Evolutionary conservation across 73 alveolate genomes (phyloP).

Genomic region (Blepharisma stoltei): DNA sequence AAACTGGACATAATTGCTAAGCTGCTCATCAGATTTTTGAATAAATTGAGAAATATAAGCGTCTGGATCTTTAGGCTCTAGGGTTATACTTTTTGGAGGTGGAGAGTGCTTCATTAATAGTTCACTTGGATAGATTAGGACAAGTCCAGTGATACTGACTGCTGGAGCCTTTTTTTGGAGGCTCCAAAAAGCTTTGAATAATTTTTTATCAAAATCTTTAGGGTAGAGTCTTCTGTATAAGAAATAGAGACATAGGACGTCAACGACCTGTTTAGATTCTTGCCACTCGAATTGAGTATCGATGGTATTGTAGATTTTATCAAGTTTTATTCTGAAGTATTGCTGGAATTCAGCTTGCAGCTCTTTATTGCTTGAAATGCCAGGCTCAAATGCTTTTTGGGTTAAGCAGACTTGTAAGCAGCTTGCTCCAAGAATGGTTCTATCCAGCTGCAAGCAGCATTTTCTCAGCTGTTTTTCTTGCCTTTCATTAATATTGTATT

Average conservation of each 20-base stretch:
- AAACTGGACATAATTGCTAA: conserved; percentile 30
- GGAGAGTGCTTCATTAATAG: conserved; percentile 71
- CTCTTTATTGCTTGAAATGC: conserved; percentile 63
- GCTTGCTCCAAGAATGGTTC: conserved; percentile 44
- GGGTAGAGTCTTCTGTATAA: conserved; percentile 65
- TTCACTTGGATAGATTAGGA: conserved; percentile 64
- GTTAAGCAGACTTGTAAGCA: conserved; percentile 43
- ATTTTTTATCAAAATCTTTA: conserved; percentile 53
- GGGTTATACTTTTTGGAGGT: conserved; percentile 55
- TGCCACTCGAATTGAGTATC: conserved; percentile 55
- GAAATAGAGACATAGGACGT: conserved; percentile 67
- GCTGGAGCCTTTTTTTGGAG: conserved; percentile 68
- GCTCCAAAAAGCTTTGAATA: conserved; percentile 77
- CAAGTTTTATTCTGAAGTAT: conserved; percentile 59
- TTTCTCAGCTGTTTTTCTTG: conserved; percentile 66
- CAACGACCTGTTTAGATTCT: conserved; percentile 59
- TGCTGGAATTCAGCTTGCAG: conserved; percentile 50
- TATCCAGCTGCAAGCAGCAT: conserved; percentile 38
- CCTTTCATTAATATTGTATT: conserved; percentile 56
- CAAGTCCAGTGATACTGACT: conserved; percentile 62
- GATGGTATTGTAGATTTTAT: conserved; percentile 44
- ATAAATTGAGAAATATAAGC: conserved; percentile 28
- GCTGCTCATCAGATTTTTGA: conserved; percentile 36
- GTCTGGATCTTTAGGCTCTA: conserved; percentile 81
- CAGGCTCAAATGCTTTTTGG: conserved; percentile 45